phyloP scores from a whole-genome alignment of 257 asterid genomes.

The Solanum pennellii region DNA sequence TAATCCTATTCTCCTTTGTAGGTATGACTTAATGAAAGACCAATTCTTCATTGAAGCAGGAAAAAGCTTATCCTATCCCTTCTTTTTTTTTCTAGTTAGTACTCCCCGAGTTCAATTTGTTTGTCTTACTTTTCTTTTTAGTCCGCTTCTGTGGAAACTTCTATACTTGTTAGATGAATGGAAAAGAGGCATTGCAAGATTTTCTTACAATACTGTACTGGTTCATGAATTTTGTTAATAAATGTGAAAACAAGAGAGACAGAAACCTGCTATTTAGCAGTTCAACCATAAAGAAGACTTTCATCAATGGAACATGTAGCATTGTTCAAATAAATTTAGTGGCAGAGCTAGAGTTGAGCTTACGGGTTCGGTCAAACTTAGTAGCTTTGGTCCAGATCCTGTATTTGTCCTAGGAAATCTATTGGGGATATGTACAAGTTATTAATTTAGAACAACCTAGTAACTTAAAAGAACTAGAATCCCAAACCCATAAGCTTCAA shows the following conservation, averaged over 20 bases:
- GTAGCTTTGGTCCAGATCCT: background rate
- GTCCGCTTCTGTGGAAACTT: background rate
- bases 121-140: background rate
- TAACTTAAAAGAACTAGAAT: background rate
- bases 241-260: background rate
- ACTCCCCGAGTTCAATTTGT: background rate
- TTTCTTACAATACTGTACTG: background rate
- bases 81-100: background rate
- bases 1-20: conserved; percentile 72
- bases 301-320: background rate
- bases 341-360: background rate
- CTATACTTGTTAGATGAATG: background rate
- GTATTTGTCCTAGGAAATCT: background rate
- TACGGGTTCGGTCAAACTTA: background rate
- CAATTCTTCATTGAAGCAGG: background rate
- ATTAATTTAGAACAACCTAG: background rate
- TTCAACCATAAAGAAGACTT: background rate
- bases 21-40: conserved; percentile 27
- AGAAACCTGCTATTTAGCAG: background rate
- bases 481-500: background rate
- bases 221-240: background rate
- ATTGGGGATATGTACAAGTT: background rate
- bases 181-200: background rate
- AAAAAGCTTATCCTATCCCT: background rate
- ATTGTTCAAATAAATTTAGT: background rate